A percentile compares a stretch with the other conserved stretches of the same genome.
Evolutionary conservation across 495 filamentous ascomycete species (phyloP).

Genomic region (Aspergillus kassunensis): DNA sequence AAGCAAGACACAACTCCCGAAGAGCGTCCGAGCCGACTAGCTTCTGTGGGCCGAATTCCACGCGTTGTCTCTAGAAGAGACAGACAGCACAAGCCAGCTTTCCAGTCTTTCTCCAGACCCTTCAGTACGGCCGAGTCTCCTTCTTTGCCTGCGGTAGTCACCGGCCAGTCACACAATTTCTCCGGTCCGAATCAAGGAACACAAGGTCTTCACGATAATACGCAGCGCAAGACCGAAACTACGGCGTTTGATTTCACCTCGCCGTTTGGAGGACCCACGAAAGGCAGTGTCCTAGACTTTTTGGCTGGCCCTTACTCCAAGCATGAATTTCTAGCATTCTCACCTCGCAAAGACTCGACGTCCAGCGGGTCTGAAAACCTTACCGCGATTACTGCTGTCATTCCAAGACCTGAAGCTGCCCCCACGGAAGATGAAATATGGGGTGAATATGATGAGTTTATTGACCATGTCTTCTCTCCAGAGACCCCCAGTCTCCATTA

Average conservation of each 20-base stretch:
- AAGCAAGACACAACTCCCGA: slow-evolving; percentile 22
- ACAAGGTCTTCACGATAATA: slow-evolving; percentile 11
- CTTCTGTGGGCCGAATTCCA: slow-evolving; percentile 87
- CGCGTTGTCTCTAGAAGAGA: slow-evolving; percentile 71
- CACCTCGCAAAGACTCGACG: slow-evolving; percentile 64
- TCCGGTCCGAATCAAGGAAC: slow-evolving; percentile 1
- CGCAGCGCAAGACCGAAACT: slow-evolving; percentile 15
- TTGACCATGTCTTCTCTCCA: slow-evolving; percentile 66
- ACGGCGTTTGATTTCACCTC: slow-evolving; percentile 30
- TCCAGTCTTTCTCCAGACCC: slow-evolving; percentile 83
- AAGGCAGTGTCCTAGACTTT: slow-evolving; percentile 32
- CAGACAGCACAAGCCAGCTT: slow-evolving; percentile 62
- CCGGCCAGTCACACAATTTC: slow-evolving; percentile 13
- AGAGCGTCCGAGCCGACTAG: slow-evolving; percentile 48
- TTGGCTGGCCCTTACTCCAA: slow-evolving; percentile 36
- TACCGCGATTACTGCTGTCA: slow-evolving; percentile 55
- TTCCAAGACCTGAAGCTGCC: slow-evolving; percentile 53
- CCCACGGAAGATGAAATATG: slow-evolving; percentile 84
- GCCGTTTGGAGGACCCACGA: slow-evolving; percentile 35
- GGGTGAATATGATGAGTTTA: slow-evolving; percentile 89
- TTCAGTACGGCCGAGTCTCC: slow-evolving; percentile 50
- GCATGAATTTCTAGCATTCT: slow-evolving; percentile 67
- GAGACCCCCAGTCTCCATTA: slow-evolving; percentile 25
- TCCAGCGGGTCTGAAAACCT: slow-evolving; percentile 65
- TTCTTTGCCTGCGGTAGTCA: slow-evolving; percentile 22